Conservation (phyloP, 352 stramenopile species). For the Hyphochytrium catenoides region DNA sequence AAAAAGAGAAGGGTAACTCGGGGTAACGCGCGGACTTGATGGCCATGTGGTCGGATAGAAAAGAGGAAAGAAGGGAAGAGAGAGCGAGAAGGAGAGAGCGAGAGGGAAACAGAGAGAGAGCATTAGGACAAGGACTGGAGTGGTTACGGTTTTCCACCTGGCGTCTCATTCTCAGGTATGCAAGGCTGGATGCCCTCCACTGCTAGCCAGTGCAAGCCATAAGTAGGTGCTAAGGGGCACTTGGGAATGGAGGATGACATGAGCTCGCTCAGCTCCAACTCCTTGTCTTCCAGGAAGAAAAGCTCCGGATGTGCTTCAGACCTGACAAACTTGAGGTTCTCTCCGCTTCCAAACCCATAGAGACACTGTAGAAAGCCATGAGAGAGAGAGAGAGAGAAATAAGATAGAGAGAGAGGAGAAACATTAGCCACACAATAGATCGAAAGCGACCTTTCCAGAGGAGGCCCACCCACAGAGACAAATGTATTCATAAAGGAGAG, state of each 20-base stretch:
- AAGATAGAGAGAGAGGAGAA: too few relatives aligned
- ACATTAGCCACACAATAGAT: too few relatives aligned
- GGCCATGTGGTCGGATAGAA: too few relatives aligned
- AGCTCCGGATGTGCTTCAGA: conserved; percentile 26
- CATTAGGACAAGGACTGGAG: conserved; percentile 41
- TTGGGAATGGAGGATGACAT: conserved; percentile 40
- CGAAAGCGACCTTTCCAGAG: too few relatives aligned
- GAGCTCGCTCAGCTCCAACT: conserved; percentile 33
- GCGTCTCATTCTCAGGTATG: conserved; percentile 45
- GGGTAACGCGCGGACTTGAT: too few relatives aligned
- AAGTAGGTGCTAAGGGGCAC: conserved; percentile 31
- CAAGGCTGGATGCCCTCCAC: conserved; percentile 50
- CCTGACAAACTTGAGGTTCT: conserved; percentile 23
- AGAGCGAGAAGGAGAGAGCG: too few relatives aligned
- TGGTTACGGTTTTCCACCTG: conserved; percentile 19
- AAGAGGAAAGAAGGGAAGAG: too few relatives aligned
- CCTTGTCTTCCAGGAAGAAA: conserved; percentile 41
- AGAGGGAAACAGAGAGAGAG: too few relatives aligned
- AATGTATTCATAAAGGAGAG: too few relatives aligned
- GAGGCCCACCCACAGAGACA: too few relatives aligned
- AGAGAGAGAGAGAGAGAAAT: too few relatives aligned
- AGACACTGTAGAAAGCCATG: conserved; percentile 23
- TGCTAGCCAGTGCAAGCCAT: conserved; percentile 53
- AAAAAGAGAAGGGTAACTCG: too few relatives aligned
- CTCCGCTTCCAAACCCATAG: conserved; percentile 36